phyloP scores from a whole-genome alignment of 2,329 filamentous ascomycete species.

The Fulvia fulva region DNA sequence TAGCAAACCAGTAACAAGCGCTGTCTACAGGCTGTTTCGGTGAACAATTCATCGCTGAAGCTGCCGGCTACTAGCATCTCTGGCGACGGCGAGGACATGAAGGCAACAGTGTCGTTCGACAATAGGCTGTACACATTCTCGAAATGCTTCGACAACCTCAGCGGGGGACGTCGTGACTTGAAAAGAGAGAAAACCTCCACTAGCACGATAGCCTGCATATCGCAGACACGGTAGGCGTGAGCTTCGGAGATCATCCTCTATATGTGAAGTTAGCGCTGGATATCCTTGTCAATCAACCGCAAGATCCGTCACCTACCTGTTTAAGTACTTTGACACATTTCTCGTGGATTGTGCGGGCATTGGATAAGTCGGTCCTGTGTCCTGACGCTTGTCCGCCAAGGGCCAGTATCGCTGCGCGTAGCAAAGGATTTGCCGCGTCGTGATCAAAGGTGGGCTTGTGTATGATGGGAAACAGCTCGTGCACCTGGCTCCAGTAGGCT shows the following conservation, averaged over 20 bases:
- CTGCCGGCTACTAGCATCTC: neutral
- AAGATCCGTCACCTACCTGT: conserved; percentile 14
- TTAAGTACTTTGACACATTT: conserved; percentile 40
- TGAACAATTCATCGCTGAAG: neutral
- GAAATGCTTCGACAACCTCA: conserved; percentile 37
- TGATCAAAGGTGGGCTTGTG: conserved; percentile 40
- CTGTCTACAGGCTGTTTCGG: conserved; percentile 15
- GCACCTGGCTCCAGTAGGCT: conserved; percentile 44
- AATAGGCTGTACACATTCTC: conserved; percentile 31
- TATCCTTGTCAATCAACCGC: too few species aligned
- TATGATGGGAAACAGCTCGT: conserved; percentile 43
- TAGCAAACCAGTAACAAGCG: conserved; percentile 41
- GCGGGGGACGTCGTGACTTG: conserved; percentile 38
- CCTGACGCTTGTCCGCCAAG: conserved; percentile 41
- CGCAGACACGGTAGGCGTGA: conserved; percentile 32
- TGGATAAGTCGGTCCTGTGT: conserved; percentile 28
- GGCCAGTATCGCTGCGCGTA: conserved; percentile 44
- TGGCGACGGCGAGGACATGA: neutral
- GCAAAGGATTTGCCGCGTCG: conserved; percentile 38
- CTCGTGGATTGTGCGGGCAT: conserved; percentile 40
- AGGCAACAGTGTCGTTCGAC: conserved; percentile 6
- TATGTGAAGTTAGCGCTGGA: too few species aligned
- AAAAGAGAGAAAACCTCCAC: conserved; percentile 42
- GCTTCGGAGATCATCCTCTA: too few species aligned
- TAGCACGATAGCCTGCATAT: conserved; percentile 44